Conservation (phyloP, 768 basidiomycete species). For the Leccinum subtestaceum region DNA sequence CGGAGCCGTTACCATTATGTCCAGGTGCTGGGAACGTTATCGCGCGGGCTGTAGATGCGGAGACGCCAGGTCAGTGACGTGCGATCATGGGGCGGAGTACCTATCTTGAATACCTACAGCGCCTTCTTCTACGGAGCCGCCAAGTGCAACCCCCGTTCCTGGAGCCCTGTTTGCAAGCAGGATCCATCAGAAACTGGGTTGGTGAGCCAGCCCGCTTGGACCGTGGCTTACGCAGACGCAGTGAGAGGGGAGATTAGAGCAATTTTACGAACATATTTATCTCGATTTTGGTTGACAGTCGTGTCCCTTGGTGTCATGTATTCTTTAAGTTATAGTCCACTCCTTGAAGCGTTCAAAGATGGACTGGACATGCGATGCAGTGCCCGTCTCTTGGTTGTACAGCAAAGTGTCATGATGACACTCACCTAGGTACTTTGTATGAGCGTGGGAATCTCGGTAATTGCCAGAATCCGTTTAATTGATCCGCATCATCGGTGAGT, state of each 20-base stretch:
- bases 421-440: background rate
- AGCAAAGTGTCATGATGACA: background rate
- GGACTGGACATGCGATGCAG: background rate
- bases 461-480: background rate
- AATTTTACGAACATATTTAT: background rate
- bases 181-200: conserved; percentile 14
- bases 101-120: background rate
- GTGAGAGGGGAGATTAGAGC: background rate
- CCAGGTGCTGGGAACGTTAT: background rate
- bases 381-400: background rate
- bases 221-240: background rate
- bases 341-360: background rate
- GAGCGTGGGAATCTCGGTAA: background rate
- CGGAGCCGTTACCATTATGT: background rate
- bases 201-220: background rate
- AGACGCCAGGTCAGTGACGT: conserved; percentile 6
- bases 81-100: background rate
- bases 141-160: background rate
- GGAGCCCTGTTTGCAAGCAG: conserved; percentile 8
- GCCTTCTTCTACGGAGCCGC: too few species aligned
- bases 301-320: background rate
- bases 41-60: background rate
- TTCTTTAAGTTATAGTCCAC: background rate
- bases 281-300: background rate
- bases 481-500: background rate